Evolutionary conservation across 1,284 basidiomycete species (phyloP), one percentile per base, ranked within the genome.

Genomic region (Ganoderma sinense): DNA sequence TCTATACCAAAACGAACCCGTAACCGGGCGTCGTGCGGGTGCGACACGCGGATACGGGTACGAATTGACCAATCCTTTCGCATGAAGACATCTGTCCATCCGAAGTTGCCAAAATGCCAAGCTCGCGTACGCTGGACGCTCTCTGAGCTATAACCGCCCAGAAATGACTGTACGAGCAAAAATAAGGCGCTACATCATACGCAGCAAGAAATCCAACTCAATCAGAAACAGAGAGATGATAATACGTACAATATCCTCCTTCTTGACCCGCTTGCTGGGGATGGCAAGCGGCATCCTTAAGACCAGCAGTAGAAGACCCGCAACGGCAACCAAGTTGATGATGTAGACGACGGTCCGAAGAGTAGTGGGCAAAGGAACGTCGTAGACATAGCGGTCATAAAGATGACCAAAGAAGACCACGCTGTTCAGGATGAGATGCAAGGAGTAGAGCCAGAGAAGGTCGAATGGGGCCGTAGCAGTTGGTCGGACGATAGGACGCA

Each of bases 221-320:
- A 23, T 16, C 13, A 23, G 39, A 26, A 18, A 29, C 18, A n/a
- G 14, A 39, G 18, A 56, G 31, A 51, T 11, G 14, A 59, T 23
- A 26, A 13, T 7, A 61, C 59, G 75, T 73, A 90, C 89, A 70
- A 90, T 88, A 20, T 90, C 82, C 20, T 84, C 82, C 59, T 80
- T 80, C 51, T 86, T 82, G 4, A 90, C 80, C 16, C 78, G 74
- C 14, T 76, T 77, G 71, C 87, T 88, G 1, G 91, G 90, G 33
- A 89, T 75, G 1, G 77, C 86, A 41, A 92, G 71, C 0, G 91
- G 91, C 85, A 91, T 92, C 11, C 76, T 79, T 31, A 89, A 69
- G 8, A 89, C 79, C 1, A 88, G 78, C 0, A 75, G 65, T n/a
- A 91, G 71, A 23, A 88, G 73, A 0, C 79, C 74, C 1, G 82